Base-by-base conservation (phyloP, 2,329 filamentous ascomycete species). In the Achaetomium macrosporum region DNA sequence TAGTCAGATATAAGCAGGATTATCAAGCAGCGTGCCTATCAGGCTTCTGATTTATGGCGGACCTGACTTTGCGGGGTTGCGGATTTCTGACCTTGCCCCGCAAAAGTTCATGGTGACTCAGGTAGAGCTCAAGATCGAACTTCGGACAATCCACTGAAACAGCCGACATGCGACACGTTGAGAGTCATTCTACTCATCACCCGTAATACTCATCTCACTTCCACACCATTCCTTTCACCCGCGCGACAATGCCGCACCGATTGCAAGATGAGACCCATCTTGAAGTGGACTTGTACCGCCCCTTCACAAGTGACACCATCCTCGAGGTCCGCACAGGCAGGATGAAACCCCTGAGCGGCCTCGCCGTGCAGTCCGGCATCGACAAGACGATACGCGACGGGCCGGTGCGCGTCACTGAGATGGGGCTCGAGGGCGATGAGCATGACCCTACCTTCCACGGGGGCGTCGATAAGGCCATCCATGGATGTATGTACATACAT, bases 401-500 rank as follows among this genome's bases (percentile, higher is more conserved):
- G 0, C 73, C 73, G 0, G 68, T 82, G 3, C 64, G 69, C 3
- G 71, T 83, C 35, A 69, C 65, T 2, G 69, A 66, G 17, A 59
- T 75, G 2, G 83, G 83, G 0, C 73, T 84, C 13, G 72, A 76
- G 15, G 75, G 69, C 5, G 83, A 86, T 55, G 79, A 85, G 61
- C 82, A 85, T 53, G 81, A 84, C 49, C 76, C 73, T 25, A 77
- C 75, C 0, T 80, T 81, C 48, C 83, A 86, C 54, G 81, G 82
- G 7, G 81, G 82, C 0, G 65, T 69, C 0, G 83, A 87, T 55
- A 86, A 85, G 65, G 83, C 83, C 0, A 71, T 87, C 10, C 76
- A 83, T 31, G 76, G 74, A 11, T 81, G 76, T 77, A 62, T 68
- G 75, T 67, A 35, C 33, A 5, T 67, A 35, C 33, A 5, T 13